Percentiles rank a stretch among this genome's conserved stretches.
phyloP scores from a whole-genome alignment of 2,329 filamentous ascomycete genomes.

The Cladosporium sp. region DNA sequence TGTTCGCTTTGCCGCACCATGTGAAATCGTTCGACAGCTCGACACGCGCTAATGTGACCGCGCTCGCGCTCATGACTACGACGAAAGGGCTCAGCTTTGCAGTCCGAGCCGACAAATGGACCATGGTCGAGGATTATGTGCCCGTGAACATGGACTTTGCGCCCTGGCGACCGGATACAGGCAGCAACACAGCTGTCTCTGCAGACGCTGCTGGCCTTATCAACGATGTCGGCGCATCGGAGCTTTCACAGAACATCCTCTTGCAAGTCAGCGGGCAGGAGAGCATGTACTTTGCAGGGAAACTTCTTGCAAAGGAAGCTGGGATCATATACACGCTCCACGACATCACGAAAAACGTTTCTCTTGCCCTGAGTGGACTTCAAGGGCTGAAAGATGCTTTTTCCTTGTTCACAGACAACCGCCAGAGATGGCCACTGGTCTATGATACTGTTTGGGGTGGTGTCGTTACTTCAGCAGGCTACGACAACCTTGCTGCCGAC shows the following conservation, averaged over 20 bases:
- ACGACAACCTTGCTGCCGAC: conserved; percentile 72
- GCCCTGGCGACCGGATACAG: conserved; percentile 55
- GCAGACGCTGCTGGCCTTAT: conserved; percentile 43
- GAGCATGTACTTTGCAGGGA: conserved; percentile 92
- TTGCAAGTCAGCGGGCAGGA: conserved; percentile 63
- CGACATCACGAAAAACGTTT: conserved; percentile 53
- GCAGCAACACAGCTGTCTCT: conserved; percentile 36
- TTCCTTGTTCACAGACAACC: conserved; percentile 41
- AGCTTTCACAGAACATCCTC: conserved; percentile 70
- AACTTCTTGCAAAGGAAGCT: conserved; percentile 40
- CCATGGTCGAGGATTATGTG: conserved; percentile 66
- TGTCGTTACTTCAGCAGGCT: conserved; percentile 70
- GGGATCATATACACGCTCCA: conserved; percentile 41
- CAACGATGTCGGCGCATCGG: conserved; percentile 56
- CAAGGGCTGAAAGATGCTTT: conserved; percentile 44
- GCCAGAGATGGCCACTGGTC: conserved; percentile 45
- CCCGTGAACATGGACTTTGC: conserved; percentile 70
- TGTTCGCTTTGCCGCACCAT: conserved; percentile 91
- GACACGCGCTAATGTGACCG: conserved; percentile 43
- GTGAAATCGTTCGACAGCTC: conserved; percentile 63
- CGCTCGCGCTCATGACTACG: conserved; percentile 66
- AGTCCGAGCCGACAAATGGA: conserved; percentile 69
- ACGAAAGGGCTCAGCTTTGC: conserved; percentile 78
- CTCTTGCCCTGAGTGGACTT: conserved; percentile 46
- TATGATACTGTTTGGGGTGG: conserved; percentile 67